Evolutionary conservation across 2,329 filamentous ascomycete genomes (phyloP), one percentile per base, ranked within the genome.

Genomic region (Ploettnerulaceae sp.): DNA sequence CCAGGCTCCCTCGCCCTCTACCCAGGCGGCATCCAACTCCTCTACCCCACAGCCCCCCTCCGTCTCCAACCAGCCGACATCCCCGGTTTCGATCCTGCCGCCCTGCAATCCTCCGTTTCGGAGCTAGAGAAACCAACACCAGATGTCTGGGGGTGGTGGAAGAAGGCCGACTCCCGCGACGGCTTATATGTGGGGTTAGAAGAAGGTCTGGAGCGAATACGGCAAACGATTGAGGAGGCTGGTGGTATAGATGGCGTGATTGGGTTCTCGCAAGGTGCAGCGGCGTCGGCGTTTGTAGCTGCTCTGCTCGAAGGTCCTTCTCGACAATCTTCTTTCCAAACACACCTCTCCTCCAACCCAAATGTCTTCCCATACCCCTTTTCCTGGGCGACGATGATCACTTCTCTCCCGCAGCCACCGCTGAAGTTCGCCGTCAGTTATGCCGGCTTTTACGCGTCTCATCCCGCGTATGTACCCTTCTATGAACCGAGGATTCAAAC

Each of bases 111-210:
- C 1, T 69, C 68, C 8, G 61, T 49, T 17, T 62, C 61, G 1
- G 69, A 68, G 3, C 66, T 68, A 4, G 68, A 71, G 3, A 71
- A 76, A 32, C 12, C 8, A n/a, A 32, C 72, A 78, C 69, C 75
- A 15, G 86, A 93, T 60, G 76, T 81, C 3, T 95, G 82, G 75
- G 86, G 79, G 9, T 97, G 91, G 91, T 96, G 88, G 75, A 78
- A 77, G 43, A 79, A 77, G 42, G 79, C 75, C 25, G 75, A 88
- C 57, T 81, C 83, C 31, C 75, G 79, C 8, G 73, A 75, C 1
- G 73, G 72, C 1, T 66, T 75, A 18, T 96, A 95, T 66, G 72
- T 75, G 7, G 77, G 81, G 0, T 66, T 96, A 2, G 78, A 84
- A n/a, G 67, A 76, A 15, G 88, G 87, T 1, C 74, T 96, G 57